phyloP scores from a whole-genome alignment of 1,139 yeast genomes.

The Protomyces pachydermus region DNA sequence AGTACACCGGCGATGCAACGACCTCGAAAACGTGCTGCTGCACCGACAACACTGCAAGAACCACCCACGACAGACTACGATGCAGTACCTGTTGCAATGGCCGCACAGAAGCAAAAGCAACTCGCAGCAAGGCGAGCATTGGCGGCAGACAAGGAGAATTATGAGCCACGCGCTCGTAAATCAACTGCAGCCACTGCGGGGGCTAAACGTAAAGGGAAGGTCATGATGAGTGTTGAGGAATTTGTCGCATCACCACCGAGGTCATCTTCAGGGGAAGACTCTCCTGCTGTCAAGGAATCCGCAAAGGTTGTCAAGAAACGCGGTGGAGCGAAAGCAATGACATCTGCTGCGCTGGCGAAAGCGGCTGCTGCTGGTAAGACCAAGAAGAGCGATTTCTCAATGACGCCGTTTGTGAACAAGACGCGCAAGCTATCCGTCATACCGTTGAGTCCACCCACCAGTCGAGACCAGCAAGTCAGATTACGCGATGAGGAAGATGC shows the following conservation, averaged over 20 bases:
- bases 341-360: background rate
- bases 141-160: background rate
- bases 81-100: background rate
- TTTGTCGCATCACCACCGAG: background rate
- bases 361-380: background rate
- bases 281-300: background rate
- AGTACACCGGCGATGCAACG: constrained; percentile 6
- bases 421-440: constrained; percentile 4
- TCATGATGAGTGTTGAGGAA: background rate
- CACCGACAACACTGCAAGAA: background rate
- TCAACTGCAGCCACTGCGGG: background rate
- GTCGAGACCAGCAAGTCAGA: background rate
- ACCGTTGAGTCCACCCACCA: background rate
- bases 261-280: background rate
- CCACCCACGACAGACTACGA: background rate
- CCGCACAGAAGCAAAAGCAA: background rate
- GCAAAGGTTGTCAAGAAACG: background rate
- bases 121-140: background rate
- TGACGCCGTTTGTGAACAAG: constrained; percentile 22
- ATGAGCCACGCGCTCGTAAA: background rate
- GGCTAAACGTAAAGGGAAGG: background rate
- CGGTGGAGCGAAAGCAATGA: background rate
- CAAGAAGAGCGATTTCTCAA: constrained; percentile 17
- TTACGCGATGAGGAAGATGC: background rate
- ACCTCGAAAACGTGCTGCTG: background rate